Evolutionary conservation across 371 early-diverging fungal species (phyloP), one percentile per base, ranked within the genome.

Genomic region (Apophysomyces ossiformis): DNA sequence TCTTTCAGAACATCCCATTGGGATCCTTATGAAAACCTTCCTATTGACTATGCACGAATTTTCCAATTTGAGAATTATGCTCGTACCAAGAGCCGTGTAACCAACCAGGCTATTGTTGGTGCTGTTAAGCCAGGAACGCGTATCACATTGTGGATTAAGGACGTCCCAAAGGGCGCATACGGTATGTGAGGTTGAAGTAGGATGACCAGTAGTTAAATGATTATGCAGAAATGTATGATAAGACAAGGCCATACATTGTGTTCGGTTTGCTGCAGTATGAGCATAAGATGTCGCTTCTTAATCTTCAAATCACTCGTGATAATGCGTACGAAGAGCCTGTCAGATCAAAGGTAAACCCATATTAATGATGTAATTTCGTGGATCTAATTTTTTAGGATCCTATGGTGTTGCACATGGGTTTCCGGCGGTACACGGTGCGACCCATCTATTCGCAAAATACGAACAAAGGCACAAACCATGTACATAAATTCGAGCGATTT

Each of bases 11-110:
- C 94, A 15, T 95, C 96, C 4, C 91, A 95, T 15, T 99, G 99
- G 99, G 97, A 98, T 79, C 94, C 97, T 8, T 95, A 94, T 85
- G 99, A 98, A 79, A 96, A 96, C 78, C 80, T 98, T 64, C 99
- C 99, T 1, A 75, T 92, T 37, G 98, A 97, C 75, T 98, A 97
- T 76, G 88, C 89, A 21, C 90, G 95, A 50, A 95, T 98, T 63
- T 97, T 96, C 89, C 94, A 95, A 77, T 95, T 97, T 70, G 90
- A 93, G 71, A 94, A 94, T 82, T 93, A 89, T 66, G 73, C 74
- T 43, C 87, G 90, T 68, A 93, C 95, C 36, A 88, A 90, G 77
- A 69, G 84, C 54, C 85, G 92, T 54, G 89, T 95, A 43, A 70
- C 91, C 36, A 85, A 77, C 47, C 84, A 87, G 67, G 85, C 88